Conservation (phyloP, 257 asterid species). For the Solanum chaucha region DNA sequence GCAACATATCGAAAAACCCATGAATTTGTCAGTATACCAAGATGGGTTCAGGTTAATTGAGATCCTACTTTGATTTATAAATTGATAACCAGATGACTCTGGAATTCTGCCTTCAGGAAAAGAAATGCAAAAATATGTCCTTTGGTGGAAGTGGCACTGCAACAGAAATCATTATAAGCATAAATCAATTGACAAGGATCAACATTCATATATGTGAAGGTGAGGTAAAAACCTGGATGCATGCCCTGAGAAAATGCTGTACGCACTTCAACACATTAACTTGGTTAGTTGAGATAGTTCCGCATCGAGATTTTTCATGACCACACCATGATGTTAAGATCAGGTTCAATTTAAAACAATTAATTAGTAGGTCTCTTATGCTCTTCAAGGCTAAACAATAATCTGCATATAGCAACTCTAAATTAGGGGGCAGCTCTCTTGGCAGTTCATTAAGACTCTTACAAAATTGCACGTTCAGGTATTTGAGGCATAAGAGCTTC, state of each 20-base stretch:
- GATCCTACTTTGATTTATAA: neutral
- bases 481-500: neutral
- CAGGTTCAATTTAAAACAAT: neutral
- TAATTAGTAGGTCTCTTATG: neutral
- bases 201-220: neutral
- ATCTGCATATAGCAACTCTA: neutral
- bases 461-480: neutral
- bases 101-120: neutral
- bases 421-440: neutral
- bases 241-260: neutral
- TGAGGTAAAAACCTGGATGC: neutral
- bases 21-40: neutral
- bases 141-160: neutral
- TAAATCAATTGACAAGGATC: neutral
- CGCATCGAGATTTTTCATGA: neutral
- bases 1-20: neutral
- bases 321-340: neutral
- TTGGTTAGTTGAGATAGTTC: too few relatives aligned
- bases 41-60: neutral
- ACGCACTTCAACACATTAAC: neutral
- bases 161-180: neutral
- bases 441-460: neutral
- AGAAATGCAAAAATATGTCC: neutral
- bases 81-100: neutral
- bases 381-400: neutral